Percentiles rank a stretch among this genome's conserved stretches.
phyloP scores from a whole-genome alignment of 768 basidiomycete species.

The Tricholoma matsutake region DNA sequence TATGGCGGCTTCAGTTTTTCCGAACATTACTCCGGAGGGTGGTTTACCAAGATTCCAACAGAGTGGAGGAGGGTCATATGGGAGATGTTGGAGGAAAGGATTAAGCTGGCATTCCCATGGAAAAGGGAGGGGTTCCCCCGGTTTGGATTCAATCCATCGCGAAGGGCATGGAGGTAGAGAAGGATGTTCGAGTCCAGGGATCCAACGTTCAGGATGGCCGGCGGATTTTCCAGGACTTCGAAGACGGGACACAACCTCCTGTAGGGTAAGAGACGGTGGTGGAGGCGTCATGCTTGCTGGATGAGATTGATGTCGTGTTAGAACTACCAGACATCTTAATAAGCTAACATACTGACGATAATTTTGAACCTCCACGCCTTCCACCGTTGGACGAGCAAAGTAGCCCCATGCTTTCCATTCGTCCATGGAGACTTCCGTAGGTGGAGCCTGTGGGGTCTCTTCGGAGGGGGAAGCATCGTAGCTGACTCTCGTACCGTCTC shows the following conservation, averaged over 20 bases:
- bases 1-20: constrained; percentile 25
- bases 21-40: constrained; percentile 25
- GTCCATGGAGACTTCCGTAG: not conserved
- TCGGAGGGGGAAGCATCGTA: not conserved
- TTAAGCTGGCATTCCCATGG: constrained; percentile 54
- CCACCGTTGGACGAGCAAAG: constrained; percentile 46
- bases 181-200: constrained; percentile 44
- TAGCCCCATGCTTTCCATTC: constrained; percentile 58
- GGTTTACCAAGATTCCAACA: constrained; percentile 45
- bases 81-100: constrained; percentile 49
- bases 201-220: constrained; percentile 45
- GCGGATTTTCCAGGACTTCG: constrained; percentile 25
- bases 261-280: constrained; percentile 22
- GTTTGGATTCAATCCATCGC: constrained; percentile 41
- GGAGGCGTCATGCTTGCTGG: constrained; percentile 21
- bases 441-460: not conserved
- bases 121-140: constrained; percentile 39
- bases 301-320: not conserved
- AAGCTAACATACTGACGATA: constrained; percentile 34
- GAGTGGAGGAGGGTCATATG: constrained; percentile 38
- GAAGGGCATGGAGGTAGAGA: constrained; percentile 48
- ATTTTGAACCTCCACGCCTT: constrained; percentile 38
- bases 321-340: not conserved
- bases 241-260: constrained; percentile 31
- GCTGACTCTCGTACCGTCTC: not conserved